Evolutionary conservation across 1,284 basidiomycete genomes (phyloP).

Genomic region (Tilletia caries): DNA sequence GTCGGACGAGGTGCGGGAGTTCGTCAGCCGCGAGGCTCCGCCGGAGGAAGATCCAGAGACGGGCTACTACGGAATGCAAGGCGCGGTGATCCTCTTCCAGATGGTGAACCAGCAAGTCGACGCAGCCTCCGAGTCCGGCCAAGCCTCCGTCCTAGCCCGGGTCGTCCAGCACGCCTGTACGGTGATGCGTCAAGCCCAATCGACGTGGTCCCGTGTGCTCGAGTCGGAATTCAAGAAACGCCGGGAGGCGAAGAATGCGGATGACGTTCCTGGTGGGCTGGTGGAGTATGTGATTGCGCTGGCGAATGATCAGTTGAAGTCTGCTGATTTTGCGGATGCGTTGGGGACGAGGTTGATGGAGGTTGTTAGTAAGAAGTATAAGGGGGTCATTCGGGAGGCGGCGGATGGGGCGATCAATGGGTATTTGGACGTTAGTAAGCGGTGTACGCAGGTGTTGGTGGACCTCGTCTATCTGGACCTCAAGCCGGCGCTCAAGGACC

Average conservation of each 20-base stretch:
- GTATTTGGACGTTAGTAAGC: constrained; percentile 94
- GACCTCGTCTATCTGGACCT: constrained; percentile 93
- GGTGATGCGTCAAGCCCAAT: constrained; percentile 85
- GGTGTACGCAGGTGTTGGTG: constrained; percentile 89
- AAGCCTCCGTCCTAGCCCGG: constrained; percentile 84
- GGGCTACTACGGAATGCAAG: constrained; percentile 84
- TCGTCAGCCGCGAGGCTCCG: constrained; percentile 74
- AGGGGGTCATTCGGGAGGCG: constrained; percentile 73
- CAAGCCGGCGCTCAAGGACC: constrained; percentile 76
- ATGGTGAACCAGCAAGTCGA: constrained; percentile 96
- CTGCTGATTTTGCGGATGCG: constrained; percentile 86
- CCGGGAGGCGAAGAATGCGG: constrained; percentile 70
- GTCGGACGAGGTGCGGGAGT: constrained; percentile 82
- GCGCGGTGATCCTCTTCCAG: constrained; percentile 91
- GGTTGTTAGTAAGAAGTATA: constrained; percentile 89
- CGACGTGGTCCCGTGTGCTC: constrained; percentile 79
- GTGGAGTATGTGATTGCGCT: constrained; percentile 95
- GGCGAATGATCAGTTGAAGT: constrained; percentile 97
- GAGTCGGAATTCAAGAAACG: constrained; percentile 84
- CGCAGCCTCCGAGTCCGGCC: constrained; percentile 88
- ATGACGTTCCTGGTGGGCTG: constrained; percentile 80
- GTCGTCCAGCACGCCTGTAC: constrained; percentile 84
- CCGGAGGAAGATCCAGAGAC: constrained; percentile 80
- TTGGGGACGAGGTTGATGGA: constrained; percentile 81
- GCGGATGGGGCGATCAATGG: constrained; percentile 96